These are phyloP conservation scores for Narthecium ossifragum DNA, from an alignment of 106 monocot species.

Conservation along the genomic window DNA sequence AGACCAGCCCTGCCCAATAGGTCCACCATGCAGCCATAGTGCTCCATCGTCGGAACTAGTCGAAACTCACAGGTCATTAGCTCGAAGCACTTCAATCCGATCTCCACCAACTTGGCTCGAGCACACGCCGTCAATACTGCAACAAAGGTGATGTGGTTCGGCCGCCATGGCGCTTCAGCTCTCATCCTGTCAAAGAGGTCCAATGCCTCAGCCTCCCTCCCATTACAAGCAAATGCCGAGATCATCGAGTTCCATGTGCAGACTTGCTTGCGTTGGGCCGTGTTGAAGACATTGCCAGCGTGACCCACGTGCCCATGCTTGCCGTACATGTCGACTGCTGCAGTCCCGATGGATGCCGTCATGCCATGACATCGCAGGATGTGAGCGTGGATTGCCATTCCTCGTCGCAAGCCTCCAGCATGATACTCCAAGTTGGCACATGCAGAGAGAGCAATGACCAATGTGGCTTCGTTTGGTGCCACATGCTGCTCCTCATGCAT, in stretches of 20 bases:
- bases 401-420: conserved; percentile 13
- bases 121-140: conserved; percentile 21
- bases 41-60: conserved; percentile 21
- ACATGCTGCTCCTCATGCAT: conserved; percentile 19
- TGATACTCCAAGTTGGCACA: conserved; percentile 15
- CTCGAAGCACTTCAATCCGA: conserved; percentile 15
- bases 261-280: conserved; percentile 16
- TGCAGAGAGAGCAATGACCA: conserved; percentile 15
- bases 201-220: conserved; percentile 10
- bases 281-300: conserved; percentile 16
- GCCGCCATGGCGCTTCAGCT: neutral
- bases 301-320: conserved; percentile 20
- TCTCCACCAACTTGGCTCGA: conserved; percentile 23
- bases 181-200: conserved; percentile 11
- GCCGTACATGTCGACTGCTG: conserved; percentile 25
- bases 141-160: conserved; percentile 27
- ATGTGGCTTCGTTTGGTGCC: conserved; percentile 6
- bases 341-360: conserved; percentile 22
- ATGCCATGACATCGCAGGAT: conserved; percentile 15
- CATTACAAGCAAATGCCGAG: conserved; percentile 28
- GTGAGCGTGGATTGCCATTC: conserved; percentile 22
- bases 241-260: conserved; percentile 38
- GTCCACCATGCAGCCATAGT: too few relatives aligned
- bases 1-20: conserved; percentile 33
- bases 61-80: conserved; percentile 13